These are phyloP conservation scores for Coemansia sp. DNA, from an alignment of 192 early-diverging fungal genomes.

Conservation along the genomic window DNA sequence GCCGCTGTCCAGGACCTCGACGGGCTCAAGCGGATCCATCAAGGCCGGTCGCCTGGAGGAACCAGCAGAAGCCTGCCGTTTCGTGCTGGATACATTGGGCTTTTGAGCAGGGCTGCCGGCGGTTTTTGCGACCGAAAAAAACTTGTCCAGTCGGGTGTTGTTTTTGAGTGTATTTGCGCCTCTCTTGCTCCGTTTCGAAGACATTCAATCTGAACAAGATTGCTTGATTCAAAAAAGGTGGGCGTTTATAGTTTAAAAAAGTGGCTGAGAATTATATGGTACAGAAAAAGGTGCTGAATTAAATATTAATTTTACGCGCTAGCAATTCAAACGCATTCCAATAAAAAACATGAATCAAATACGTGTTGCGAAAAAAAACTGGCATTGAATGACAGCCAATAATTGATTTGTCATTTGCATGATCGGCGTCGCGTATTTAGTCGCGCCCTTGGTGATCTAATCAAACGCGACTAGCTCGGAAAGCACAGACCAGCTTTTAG, in stretches of 20 bases:
- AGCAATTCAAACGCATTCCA: not conserved
- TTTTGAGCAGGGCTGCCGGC: not conserved
- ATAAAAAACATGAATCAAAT: not conserved
- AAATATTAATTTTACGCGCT: too few relatives aligned
- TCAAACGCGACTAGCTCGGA: not conserved
- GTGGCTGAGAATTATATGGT: too few relatives aligned
- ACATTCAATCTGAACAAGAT: not conserved
- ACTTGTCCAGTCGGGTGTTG: not conserved
- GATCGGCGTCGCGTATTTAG: not conserved
- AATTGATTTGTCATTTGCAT: too few relatives aligned
- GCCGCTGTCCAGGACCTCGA: slow-evolving; percentile 14
- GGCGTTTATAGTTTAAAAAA: too few relatives aligned
- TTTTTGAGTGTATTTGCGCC: not conserved
- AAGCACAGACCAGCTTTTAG: not conserved
- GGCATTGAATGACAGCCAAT: too few relatives aligned
- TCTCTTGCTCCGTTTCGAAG: not conserved
- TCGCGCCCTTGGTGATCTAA: not conserved
- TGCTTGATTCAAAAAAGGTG: too few relatives aligned
- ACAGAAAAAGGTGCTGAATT: not conserved
- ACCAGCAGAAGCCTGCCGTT: not conserved
- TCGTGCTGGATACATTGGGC: not conserved
- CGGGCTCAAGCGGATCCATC: not conserved
- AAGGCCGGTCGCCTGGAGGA: not conserved
- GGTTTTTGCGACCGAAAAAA: not conserved
- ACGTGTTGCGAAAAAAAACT: too few relatives aligned